Percentiles rank a stretch among this genome's conserved stretches.
phyloP scores from a whole-genome alignment of 2,329 filamentous ascomycete species.

The Alternaria sp. region DNA sequence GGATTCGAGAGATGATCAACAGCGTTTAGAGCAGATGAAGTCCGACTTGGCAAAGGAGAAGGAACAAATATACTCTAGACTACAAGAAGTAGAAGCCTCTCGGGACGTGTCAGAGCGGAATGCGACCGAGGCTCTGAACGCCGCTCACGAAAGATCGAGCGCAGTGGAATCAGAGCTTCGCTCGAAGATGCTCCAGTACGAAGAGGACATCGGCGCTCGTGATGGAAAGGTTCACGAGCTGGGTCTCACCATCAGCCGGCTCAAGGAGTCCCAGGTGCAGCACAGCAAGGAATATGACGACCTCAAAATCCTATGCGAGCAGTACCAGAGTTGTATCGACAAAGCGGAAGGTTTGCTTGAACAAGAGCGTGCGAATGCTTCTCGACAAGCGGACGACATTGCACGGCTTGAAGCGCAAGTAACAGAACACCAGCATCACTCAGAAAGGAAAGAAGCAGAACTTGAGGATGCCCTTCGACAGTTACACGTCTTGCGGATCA shows the following conservation, averaged over 20 bases:
- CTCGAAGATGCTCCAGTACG: constrained; percentile 30
- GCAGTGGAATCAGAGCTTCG: constrained; percentile 51
- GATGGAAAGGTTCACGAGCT: constrained; percentile 22
- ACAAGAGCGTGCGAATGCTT: constrained; percentile 25
- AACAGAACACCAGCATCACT: constrained; percentile 28
- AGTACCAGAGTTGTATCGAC: constrained; percentile 42
- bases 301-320: constrained; percentile 39
- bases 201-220: constrained; percentile 26
- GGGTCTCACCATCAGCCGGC: constrained; percentile 11
- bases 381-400: constrained; percentile 34
- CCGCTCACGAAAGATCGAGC: constrained; percentile 34
- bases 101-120: constrained; percentile 49
- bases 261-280: constrained; percentile 21
- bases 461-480: constrained; percentile 24
- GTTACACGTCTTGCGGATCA: constrained; percentile 30
- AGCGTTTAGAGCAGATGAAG: constrained; percentile 38
- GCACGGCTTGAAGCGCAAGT: constrained; percentile 29
- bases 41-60: constrained; percentile 47
- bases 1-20: constrained; percentile 47
- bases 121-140: constrained; percentile 41
- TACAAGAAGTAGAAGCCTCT: constrained; percentile 48
- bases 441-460: constrained; percentile 32
- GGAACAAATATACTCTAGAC: constrained; percentile 43
- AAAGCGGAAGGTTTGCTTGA: constrained; percentile 37
- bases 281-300: constrained; percentile 20